Base-by-base conservation (phyloP, 2,329 filamentous ascomycete species). In the Pezicula rhizophila region DNA sequence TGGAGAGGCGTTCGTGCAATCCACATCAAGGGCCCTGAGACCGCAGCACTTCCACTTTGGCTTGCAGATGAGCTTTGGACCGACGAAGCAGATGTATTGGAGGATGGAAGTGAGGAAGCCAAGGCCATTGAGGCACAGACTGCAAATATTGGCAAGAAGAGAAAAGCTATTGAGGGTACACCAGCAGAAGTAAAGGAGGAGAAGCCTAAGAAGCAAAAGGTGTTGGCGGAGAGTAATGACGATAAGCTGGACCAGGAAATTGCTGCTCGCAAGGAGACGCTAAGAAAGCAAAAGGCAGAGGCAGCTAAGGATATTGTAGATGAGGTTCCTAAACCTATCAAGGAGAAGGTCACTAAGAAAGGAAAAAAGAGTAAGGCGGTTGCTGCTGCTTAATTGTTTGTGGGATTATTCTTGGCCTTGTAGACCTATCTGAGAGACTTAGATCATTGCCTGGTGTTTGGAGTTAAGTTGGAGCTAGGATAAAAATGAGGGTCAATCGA, bases 21-120 rank as follows among this genome's bases (percentile, higher is more conserved):
- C 53, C 90, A 95, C 68, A 77, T 99, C 74, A 99, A 97, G 77
- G 89, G 89, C 3, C 85, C 89, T 25, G 83, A 88, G 63, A 96
- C 92, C 4, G 85, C 84, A 52, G 87, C 92, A 8, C 76, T 99
- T 62, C 93, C 93, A n/a, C 84, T 99, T 64, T 99, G 90, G 88
- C 73, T 96, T 64, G 87, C 92, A 4, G 85, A 90, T 58, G 90
- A 96, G 75, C 76, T 99, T 55, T 99, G 93, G 90, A 69, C 85
- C 14, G 87, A 93, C 52, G 77, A 82, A 52, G 84, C 89, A 53
- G 80, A 85, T 62, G 81, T 96, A 6, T 72, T 93, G 33, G 71
- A 76, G 55, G 73, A 76, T 34, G 70, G 66, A 33, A 70, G 75
- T 50, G 75, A 75, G 58, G 63, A 72, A 58, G 65, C 69, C 20